Conservation (phyloP, 306 rosid species). For the Mimosa pudica region DNA sequence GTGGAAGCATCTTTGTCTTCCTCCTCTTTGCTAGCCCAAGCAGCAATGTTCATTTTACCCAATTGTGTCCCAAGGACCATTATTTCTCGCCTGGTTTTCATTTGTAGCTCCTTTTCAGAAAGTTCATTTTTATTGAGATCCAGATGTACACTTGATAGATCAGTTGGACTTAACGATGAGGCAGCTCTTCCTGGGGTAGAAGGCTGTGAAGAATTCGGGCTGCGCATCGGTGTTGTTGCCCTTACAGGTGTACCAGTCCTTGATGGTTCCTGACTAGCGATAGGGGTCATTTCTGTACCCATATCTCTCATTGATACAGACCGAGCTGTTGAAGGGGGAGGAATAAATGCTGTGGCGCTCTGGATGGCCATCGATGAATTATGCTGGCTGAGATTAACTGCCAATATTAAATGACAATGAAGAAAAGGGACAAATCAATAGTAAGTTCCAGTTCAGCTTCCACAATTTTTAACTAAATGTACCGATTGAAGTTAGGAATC, state of each 20-base stretch:
- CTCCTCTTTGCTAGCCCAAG: constrained; percentile 98
- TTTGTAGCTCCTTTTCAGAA: constrained; percentile 90
- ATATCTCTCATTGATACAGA: constrained; percentile 98
- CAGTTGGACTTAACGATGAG: constrained; percentile 38
- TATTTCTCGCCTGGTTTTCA: constrained; percentile 91
- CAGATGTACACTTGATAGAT: constrained; percentile 39
- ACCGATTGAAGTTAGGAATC: constrained; percentile 15
- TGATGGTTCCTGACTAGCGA: constrained; percentile 98
- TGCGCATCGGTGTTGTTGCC: constrained; percentile 89
- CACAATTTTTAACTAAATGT: not conserved
- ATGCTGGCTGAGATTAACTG: constrained; percentile 82
- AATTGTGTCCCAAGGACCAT: constrained; percentile 89
- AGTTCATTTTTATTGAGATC: constrained; percentile 51
- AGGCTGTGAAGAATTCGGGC: constrained; percentile 83
- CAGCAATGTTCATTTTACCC: constrained; percentile 93
- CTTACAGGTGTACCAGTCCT: constrained; percentile 94
- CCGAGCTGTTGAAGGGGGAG: constrained; percentile 92
- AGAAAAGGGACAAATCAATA: constrained; percentile 10
- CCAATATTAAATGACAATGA: constrained; percentile 39
- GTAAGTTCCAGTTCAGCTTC: constrained; percentile 20
- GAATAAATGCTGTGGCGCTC: constrained; percentile 77
- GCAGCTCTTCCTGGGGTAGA: constrained; percentile 77
- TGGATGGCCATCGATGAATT: constrained; percentile 71
- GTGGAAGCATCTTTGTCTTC: constrained; percentile 89
- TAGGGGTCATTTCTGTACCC: constrained; percentile 99